phyloP scores from a whole-genome alignment of 768 basidiomycete genomes.

The Amanita rimosa region DNA sequence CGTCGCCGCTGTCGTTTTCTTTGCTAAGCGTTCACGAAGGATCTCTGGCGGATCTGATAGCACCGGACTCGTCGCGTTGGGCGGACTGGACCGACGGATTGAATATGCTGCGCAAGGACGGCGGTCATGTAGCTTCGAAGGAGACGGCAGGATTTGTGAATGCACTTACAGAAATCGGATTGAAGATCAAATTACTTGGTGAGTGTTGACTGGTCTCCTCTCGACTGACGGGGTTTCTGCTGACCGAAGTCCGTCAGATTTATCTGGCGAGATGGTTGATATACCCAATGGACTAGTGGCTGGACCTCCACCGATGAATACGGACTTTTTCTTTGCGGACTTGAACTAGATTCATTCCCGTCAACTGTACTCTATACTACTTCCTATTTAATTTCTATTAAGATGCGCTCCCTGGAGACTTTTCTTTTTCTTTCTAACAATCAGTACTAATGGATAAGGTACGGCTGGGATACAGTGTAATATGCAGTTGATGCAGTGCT shows the following conservation, averaged over 20 bases:
- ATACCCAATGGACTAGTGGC: constrained; percentile 71
- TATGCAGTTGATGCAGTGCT: constrained; percentile 17
- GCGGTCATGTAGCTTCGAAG: constrained; percentile 73
- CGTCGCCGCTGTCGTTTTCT: constrained; percentile 70
- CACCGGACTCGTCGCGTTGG: constrained; percentile 69
- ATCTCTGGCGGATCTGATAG: constrained; percentile 68
- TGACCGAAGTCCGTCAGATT: constrained; percentile 32
- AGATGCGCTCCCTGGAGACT: not conserved
- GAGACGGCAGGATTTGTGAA: constrained; percentile 84
- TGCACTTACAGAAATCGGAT: constrained; percentile 80
- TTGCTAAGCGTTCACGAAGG: constrained; percentile 60
- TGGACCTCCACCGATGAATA: constrained; percentile 71
- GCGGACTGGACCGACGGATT: constrained; percentile 93
- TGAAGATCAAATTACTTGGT: constrained; percentile 88
- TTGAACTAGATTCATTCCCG: constrained; percentile 18
- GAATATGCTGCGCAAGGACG: constrained; percentile 75
- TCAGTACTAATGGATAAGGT: not conserved
- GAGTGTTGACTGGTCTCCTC: constrained; percentile 11
- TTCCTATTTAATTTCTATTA: not conserved
- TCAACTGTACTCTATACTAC: not conserved
- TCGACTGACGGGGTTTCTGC: not conserved
- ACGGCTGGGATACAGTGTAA: not conserved
- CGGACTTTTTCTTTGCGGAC: constrained; percentile 83
- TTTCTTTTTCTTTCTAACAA: not conserved
- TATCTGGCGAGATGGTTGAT: constrained; percentile 83